Base-by-base conservation (phyloP, 768 basidiomycete species). In the Mycena leptocephala region DNA sequence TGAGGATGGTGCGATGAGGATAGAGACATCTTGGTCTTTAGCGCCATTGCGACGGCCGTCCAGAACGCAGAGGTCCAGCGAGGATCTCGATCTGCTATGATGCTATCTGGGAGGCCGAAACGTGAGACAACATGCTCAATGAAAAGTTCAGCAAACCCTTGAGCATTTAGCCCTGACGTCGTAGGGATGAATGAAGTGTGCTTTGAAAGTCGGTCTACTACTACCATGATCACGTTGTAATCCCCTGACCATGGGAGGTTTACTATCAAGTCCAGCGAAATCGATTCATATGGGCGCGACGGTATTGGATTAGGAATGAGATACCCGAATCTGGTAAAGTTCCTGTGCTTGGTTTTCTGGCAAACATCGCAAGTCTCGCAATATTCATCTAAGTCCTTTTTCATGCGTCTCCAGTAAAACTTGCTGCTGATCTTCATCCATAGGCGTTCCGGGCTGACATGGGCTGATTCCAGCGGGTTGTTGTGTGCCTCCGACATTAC, bases 191-290 rank as follows among this genome's bases (percentile, higher is more conserved):
- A n/a, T n/a, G n/a, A n/a, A n/a, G n/a, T n/a, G 24, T 78, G 75
- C 43, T 70, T 77, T 2, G 67, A 20, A 0, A 62, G n/a, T 9
- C 46, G 8, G 10, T 59, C 56, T 3, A 59, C 32, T 6, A 59
- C 56, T 16, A 59, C 56, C 9, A 55, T 61, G 0, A 81, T 76
- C 0, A 58, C 43, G 33, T n/a, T n/a, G n/a, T n/a, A n/a, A n/a
- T n/a, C n/a, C n/a, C n/a, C n/a, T n/a, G n/a, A n/a, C n/a, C n/a
- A 9, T 0, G 82, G 82, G 8, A 83, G 71, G 8, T 83, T 75
- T 5, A 75, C 80, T 11, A 86, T 79, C 30, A 82, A 78, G 56
- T 83, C 82, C 70, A 83, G 79, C 0, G 74, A 72, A 7, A 83
- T 80, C 2, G 76, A 63, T 48, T 69, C 43, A 77, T 80, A 83